phyloP scores from a whole-genome alignment of 1,284 basidiomycete species.

The Heterobasidion irregulare region DNA sequence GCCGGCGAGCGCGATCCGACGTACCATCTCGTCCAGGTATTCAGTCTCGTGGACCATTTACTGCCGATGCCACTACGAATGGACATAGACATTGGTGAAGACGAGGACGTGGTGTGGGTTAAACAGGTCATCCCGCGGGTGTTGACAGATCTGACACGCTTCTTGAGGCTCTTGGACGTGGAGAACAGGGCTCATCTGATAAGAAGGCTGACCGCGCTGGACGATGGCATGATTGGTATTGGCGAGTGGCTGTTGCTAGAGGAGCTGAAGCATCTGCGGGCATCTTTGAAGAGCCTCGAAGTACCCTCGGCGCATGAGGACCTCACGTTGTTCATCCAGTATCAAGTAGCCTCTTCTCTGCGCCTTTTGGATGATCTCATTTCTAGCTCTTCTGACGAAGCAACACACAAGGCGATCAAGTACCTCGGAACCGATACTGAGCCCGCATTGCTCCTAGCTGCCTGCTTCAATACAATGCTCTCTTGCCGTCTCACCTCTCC shows the following conservation, averaged over 20 bases:
- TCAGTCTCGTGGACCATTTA: conserved; percentile 46
- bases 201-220: conserved; percentile 46
- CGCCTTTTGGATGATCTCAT: conserved; percentile 16
- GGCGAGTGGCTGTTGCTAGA: conserved; percentile 65
- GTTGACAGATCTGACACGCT: conserved; percentile 42
- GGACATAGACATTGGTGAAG: conserved; percentile 15
- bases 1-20: conserved; percentile 41
- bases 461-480: conserved; percentile 9
- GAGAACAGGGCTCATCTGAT: conserved; percentile 46
- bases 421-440: conserved; percentile 6
- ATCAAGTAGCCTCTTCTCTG: conserved; percentile 25
- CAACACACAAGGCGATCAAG: conserved; percentile 1
- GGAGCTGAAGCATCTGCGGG: conserved; percentile 41
- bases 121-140: conserved; percentile 47
- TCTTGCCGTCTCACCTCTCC: conserved; percentile 7
- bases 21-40: conserved; percentile 45
- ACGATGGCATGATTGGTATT: conserved; percentile 46
- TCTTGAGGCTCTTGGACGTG: conserved; percentile 48
- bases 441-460: conserved; percentile 5
- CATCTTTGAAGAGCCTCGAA: conserved; percentile 28
- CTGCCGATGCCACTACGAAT: conserved; percentile 30
- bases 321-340: conserved; percentile 19
- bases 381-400: conserved; percentile 4
- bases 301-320: conserved; percentile 19
- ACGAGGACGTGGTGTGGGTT: conserved; percentile 35